Base-by-base conservation (phyloP, 148 eudicot genomes). In the Camellia lanceoleosa region DNA sequence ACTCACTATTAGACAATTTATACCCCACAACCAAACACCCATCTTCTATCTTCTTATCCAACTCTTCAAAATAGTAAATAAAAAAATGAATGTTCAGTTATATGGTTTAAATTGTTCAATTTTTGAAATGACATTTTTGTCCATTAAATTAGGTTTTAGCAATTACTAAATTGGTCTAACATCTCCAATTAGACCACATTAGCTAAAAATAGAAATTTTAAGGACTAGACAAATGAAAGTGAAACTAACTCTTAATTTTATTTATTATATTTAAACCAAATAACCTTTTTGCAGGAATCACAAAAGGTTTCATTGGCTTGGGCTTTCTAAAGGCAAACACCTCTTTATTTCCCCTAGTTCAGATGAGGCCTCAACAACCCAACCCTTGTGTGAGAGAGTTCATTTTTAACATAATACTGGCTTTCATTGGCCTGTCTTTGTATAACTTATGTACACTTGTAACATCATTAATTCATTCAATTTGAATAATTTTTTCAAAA, bases 361-460 rank as follows among this genome's bases (percentile, higher is more conserved):
- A 30, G 38, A 30, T 51, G 23, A 15, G 77, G 63, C 16, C 46
- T 20, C 75, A 79, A 47, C 38, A 30, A 30, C 38, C 38, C 81
- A 19, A 69, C 6, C 75, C 9, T 79, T 55, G 14, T 58, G 74
- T 49, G 38, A 30, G 38, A 30, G 46, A 74, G 78, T 19, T 77
- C 8, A 4, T 20, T 51, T 77, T 77, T 77, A 0, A 18, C 47
- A 76, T 18, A n/a, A 20, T 55, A 19, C 72, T 59, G 20, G 30
- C 49, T 52, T 16, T 66, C 6, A 12, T 61, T 79, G 60, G 81
- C 65, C 38, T 56, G 63, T 69, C 58, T 58, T 78, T 58, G 44
- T 58, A 23, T 56, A 66, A 79, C 71, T 44, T 46, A 56, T 69
- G 66, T 71, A 56, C 23, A 20, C 66, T 59, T 70, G 81, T 71